phyloP scores from a whole-genome alignment of 2,329 filamentous ascomycete species.

The Pochonia chlamydosporia region DNA sequence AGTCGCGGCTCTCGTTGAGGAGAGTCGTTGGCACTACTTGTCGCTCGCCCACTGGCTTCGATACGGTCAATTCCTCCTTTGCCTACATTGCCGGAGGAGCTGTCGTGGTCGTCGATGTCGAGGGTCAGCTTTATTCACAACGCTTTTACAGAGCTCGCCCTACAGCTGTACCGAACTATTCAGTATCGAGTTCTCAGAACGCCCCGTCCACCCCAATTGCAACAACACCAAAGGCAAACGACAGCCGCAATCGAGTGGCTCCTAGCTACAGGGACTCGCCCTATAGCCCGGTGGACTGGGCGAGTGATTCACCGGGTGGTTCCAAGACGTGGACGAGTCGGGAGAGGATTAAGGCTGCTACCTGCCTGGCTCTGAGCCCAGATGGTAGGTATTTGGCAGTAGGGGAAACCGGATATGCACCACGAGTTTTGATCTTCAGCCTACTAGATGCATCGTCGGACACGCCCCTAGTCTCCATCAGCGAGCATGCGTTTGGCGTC shows the following conservation, averaged over 20 bases:
- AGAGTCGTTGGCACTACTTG: slow-evolving; percentile 91
- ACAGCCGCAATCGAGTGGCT: slow-evolving; percentile 54
- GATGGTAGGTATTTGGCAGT: slow-evolving; percentile 86
- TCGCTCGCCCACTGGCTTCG: slow-evolving; percentile 77
- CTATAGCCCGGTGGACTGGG: slow-evolving; percentile 41
- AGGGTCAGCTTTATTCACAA: slow-evolving; percentile 63
- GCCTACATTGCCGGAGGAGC: slow-evolving; percentile 91
- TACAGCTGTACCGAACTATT: slow-evolving; percentile 61
- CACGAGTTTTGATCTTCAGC: slow-evolving; percentile 84
- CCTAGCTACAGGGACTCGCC: slow-evolving; percentile 41
- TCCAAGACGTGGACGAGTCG: slow-evolving; percentile 80
- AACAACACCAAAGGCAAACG: slow-evolving; percentile 56
- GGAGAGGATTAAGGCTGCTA: slow-evolving; percentile 90
- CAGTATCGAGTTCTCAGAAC: slow-evolving; percentile 47
- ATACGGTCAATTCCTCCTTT: slow-evolving; percentile 71
- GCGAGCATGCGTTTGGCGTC: slow-evolving; percentile 87
- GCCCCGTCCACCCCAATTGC: slow-evolving; percentile 41
- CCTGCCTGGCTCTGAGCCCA: slow-evolving; percentile 80
- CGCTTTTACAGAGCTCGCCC: slow-evolving; percentile 88
- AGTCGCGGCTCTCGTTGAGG: slow-evolving; percentile 64
- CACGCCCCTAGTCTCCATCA: slow-evolving; percentile 74
- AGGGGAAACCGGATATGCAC: slow-evolving; percentile 91
- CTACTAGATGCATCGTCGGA: slow-evolving; percentile 76
- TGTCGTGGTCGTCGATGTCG: slow-evolving; percentile 80
- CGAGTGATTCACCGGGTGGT: slow-evolving; percentile 49